Conservation (phyloP, 1,284 basidiomycete genomes). For the Papiliotrema terrestris region DNA sequence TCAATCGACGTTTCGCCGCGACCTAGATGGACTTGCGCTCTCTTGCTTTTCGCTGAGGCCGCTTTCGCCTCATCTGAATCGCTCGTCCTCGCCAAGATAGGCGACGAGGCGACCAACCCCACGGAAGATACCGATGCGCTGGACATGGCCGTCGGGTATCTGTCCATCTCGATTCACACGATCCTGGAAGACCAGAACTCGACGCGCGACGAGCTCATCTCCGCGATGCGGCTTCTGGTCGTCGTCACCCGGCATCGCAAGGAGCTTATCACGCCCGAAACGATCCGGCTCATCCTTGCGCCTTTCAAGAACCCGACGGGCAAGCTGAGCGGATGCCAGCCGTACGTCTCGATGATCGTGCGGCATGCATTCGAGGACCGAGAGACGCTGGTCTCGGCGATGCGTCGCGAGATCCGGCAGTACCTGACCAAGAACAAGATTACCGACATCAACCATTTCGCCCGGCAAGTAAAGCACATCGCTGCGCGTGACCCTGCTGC, state of each 20-base stretch:
- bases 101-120: conserved; percentile 11
- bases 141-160: neutral
- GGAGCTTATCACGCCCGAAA: conserved; percentile 62
- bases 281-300: conserved; percentile 63
- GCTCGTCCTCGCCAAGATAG: conserved; percentile 54
- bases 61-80: conserved; percentile 72
- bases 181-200: conserved; percentile 4
- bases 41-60: conserved; percentile 71
- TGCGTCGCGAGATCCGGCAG: conserved; percentile 76
- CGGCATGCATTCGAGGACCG: conserved; percentile 86
- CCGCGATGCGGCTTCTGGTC: conserved; percentile 73
- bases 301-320: conserved; percentile 53
- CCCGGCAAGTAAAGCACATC: conserved; percentile 72
- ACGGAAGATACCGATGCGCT: neutral
- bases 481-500: conserved; percentile 74
- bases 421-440: conserved; percentile 68
- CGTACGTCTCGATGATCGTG: conserved; percentile 79
- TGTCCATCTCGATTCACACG: neutral
- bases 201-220: conserved; percentile 65
- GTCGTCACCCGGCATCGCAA: conserved; percentile 72
- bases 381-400: conserved; percentile 63
- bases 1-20: conserved; percentile 49
- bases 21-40: conserved; percentile 64
- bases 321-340: conserved; percentile 60
- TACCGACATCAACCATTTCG: conserved; percentile 68